Evolutionary conservation across 768 basidiomycete species (phyloP).

Genomic region (Lentinula guzmanii): DNA sequence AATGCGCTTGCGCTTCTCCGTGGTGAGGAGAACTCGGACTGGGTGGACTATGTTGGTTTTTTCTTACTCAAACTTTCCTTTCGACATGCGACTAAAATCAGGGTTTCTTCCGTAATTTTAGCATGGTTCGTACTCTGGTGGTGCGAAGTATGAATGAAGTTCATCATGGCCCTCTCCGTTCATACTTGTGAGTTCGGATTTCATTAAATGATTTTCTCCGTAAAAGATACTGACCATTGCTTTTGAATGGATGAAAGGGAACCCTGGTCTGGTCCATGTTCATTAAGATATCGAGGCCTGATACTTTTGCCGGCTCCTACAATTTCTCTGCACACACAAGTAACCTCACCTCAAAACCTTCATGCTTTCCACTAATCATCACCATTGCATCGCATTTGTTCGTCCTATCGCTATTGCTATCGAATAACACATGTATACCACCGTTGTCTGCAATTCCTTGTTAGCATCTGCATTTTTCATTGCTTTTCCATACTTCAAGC

Average conservation of each 20-base stretch:
- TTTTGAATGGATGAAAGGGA: background rate
- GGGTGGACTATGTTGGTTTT: background rate
- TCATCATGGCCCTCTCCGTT: background rate
- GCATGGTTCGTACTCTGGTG: background rate
- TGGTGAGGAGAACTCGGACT: background rate
- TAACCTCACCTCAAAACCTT: no score
- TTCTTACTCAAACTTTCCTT: background rate
- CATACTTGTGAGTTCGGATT: background rate
- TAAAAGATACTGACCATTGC: background rate
- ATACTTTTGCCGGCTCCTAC: background rate
- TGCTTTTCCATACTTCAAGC: background rate
- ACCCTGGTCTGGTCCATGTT: background rate
- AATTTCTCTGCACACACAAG: background rate
- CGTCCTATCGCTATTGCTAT: background rate
- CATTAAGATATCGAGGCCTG: background rate
- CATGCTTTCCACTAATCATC: background rate
- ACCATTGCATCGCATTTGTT: background rate
- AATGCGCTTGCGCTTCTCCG: background rate
- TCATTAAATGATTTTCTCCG: background rate
- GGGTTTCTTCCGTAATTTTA: background rate
- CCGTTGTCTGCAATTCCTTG: background rate
- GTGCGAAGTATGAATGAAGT: background rate
- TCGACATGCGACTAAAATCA: background rate
- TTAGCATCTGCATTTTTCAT: background rate
- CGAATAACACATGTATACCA: conserved; percentile 1